phyloP scores from a whole-genome alignment of 2,329 filamentous ascomycete species.

The Macroventuria anomochaeta region DNA sequence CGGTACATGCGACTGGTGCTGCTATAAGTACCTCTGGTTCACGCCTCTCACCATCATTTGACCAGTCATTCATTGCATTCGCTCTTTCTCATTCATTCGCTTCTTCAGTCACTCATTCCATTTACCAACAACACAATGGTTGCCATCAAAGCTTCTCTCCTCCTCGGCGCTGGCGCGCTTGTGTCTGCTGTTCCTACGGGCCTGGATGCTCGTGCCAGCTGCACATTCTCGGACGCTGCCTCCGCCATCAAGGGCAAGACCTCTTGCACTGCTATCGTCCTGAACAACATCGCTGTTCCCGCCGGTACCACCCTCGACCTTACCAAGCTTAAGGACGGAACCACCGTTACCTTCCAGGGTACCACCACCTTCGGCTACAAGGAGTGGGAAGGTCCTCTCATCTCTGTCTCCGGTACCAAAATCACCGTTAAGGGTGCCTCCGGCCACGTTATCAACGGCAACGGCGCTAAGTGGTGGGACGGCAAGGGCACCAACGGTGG shows the following conservation, averaged over 20 bases:
- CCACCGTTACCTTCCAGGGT: slow-evolving; percentile 67
- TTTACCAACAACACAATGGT: slow-evolving; percentile 26
- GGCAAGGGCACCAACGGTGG: slow-evolving; percentile 57
- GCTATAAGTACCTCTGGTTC: slow-evolving; percentile 25
- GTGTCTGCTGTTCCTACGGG: slow-evolving; percentile 41
- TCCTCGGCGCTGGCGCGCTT: slow-evolving; percentile 39
- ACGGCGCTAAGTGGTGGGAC: slow-evolving; percentile 61
- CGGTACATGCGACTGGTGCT: not conserved
- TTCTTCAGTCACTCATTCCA: slow-evolving; percentile 17
- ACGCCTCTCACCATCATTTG: slow-evolving; percentile 5
- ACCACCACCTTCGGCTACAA: slow-evolving; percentile 71
- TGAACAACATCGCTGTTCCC: slow-evolving; percentile 63
- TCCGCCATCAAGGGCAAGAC: slow-evolving; percentile 57
- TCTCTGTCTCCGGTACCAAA: slow-evolving; percentile 64
- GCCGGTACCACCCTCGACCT: slow-evolving; percentile 66
- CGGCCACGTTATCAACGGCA: slow-evolving; percentile 63
- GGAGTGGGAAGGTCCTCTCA: slow-evolving; percentile 69
- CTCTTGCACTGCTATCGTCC: slow-evolving; percentile 61
- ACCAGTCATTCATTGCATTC: slow-evolving; percentile 20
- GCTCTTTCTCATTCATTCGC: slow-evolving; percentile 12
- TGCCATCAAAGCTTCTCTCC: slow-evolving; percentile 29
- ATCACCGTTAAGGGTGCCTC: slow-evolving; percentile 66
- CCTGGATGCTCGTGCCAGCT: slow-evolving; percentile 48
- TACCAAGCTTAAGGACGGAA: slow-evolving; percentile 59
- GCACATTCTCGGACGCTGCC: slow-evolving; percentile 63